Evolutionary conservation across 2,329 filamentous ascomycete species (phyloP).

Genomic region (Penicillium freii): DNA sequence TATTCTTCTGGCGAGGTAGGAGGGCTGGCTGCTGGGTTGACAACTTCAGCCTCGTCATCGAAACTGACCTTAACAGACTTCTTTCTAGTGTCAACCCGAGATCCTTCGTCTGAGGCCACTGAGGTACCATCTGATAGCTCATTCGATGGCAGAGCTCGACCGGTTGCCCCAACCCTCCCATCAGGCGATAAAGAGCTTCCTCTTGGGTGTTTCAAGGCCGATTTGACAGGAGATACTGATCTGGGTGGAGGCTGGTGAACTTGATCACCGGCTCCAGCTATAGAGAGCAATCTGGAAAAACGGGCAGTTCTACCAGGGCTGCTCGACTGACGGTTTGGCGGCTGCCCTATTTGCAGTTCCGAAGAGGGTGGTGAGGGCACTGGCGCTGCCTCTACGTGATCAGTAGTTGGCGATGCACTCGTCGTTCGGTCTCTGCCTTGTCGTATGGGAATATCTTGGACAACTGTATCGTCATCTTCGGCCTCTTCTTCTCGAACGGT

Average conservation of each 20-base stretch:
- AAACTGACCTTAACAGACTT: constrained; percentile 66
- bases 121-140: constrained; percentile 59
- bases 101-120: constrained; percentile 45
- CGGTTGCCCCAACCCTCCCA: constrained; percentile 22
- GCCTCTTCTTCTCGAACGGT: constrained; percentile 13
- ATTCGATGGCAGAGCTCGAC: constrained; percentile 42
- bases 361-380: constrained; percentile 17
- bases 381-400: constrained; percentile 20
- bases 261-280: constrained; percentile 48
- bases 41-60: constrained; percentile 55
- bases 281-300: constrained; percentile 53
- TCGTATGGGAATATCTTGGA: neutral
- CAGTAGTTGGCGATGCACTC: constrained; percentile 10
- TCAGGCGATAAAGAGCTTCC: constrained; percentile 42
- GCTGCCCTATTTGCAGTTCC: constrained; percentile 13
- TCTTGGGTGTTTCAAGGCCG: constrained; percentile 58
- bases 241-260: constrained; percentile 59
- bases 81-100: constrained; percentile 47
- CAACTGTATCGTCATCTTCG: neutral
- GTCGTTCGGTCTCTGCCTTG: constrained; percentile 3
- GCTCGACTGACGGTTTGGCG: constrained; percentile 37
- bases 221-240: constrained; percentile 61
- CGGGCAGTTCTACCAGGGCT: constrained; percentile 56
- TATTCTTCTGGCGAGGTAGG: constrained; percentile 43
- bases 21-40: constrained; percentile 46